Percentiles rank a stretch among this genome's conserved stretches.
Evolutionary conservation across 2,329 filamentous ascomycete genomes (phyloP).

Genomic region (Cryphonectria nitschkei): DNA sequence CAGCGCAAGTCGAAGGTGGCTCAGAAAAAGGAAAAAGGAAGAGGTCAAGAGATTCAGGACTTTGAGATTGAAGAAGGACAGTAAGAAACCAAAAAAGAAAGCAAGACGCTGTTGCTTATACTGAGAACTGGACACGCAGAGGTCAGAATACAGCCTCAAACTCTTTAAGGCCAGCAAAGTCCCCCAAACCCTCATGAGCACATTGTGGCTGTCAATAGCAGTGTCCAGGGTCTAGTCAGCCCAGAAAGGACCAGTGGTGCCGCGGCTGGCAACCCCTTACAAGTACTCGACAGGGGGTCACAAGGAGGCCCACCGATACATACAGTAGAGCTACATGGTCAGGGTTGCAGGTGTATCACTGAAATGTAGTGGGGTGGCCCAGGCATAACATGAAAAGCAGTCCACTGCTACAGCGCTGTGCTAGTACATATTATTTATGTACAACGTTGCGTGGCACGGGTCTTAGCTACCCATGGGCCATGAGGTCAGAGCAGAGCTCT

Average conservation of each 20-base stretch:
- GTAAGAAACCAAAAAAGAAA: background rate
- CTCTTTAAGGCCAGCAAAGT: background rate
- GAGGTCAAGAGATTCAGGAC: background rate
- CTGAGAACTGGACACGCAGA: background rate
- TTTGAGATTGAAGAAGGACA: background rate
- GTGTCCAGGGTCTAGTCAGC: background rate
- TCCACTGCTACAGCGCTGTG: background rate
- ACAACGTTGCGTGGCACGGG: background rate
- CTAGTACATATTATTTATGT: background rate
- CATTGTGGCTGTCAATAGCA: background rate
- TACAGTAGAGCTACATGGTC: background rate
- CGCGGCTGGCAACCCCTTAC: background rate
- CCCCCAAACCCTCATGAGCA: background rate
- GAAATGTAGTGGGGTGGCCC: background rate
- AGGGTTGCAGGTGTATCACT: background rate
- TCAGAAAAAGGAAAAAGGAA: background rate
- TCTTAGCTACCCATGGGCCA: background rate
- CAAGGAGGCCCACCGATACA: background rate
- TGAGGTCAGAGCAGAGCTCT: constrained; percentile 14
- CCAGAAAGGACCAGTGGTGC: background rate
- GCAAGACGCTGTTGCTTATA: background rate
- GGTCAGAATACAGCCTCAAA: background rate
- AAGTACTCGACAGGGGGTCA: background rate
- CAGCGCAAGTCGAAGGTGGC: background rate
- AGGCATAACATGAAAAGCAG: background rate